These are phyloP conservation scores for Candida montana DNA, from an alignment of 805 yeast species.

Conservation along the genomic window DNA sequence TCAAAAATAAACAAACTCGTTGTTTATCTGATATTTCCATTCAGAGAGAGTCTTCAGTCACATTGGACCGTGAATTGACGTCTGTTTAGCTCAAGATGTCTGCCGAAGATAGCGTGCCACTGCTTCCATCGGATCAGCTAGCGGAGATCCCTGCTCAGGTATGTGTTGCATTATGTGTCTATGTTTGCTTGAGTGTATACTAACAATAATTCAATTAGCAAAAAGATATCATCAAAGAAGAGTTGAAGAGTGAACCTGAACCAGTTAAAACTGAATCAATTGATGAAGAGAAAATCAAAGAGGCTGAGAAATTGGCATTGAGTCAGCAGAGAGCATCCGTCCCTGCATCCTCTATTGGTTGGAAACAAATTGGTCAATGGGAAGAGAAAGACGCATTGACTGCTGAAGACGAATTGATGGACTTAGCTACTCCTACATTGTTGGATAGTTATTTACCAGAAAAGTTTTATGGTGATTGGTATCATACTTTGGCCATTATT, in stretches of 20 bases:
- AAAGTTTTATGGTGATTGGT: conserved; percentile 89
- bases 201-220: conserved; percentile 11
- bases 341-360: conserved; percentile 74
- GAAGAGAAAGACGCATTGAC: conserved; percentile 61
- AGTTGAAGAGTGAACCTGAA: conserved; percentile 2
- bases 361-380: conserved; percentile 94
- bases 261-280: conserved; percentile 11
- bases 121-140: conserved; percentile 11
- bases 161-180: not conserved
- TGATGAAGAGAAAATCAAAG: conserved; percentile 15
- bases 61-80: too few species aligned
- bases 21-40: too few species aligned
- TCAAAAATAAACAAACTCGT: not conserved
- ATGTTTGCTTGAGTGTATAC: not conserved
- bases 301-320: conserved; percentile 24
- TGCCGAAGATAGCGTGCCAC: conserved; percentile 10
- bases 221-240: conserved; percentile 16
- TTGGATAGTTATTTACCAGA: conserved; percentile 76
- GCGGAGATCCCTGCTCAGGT: not conserved
- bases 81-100: not conserved
- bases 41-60: too few species aligned
- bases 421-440: conserved; percentile 66
- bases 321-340: conserved; percentile 40
- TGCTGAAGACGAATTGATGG: conserved; percentile 64
- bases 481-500: conserved; percentile 75